Evolutionary conservation across 2,329 filamentous ascomycete species (phyloP), one percentile per base, ranked within the genome.

Genomic region (Dryadomyces quercus-mongolicae): DNA sequence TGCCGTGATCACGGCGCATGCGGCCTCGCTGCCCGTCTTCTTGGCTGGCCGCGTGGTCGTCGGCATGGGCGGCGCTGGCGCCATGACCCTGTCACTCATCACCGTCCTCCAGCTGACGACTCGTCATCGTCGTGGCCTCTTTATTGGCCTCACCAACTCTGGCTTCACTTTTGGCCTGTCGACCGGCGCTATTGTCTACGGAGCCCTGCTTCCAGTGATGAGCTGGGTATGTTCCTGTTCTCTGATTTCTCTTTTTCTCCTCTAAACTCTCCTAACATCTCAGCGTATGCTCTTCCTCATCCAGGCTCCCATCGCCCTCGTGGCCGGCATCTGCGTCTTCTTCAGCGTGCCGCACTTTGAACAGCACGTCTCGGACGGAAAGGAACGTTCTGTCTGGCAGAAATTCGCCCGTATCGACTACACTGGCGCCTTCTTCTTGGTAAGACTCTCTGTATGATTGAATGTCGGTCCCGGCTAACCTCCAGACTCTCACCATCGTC

Each of bases 131-230:
- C 75, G 88, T 55, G 89, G 88, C 0, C 59, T 93, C 20, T 86
- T 82, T 54, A 79, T 94, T 57, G 88, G 87, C 1, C 67, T 88
- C 44, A 74, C 88, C 20, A 93, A 92, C 61, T 76, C 83, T 84
- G 66, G 66, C 16, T 69, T 68, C 52, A 67, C 66, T 1, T 49
- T 67, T 9, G 65, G 66, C 12, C 55, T 68, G 25, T 64, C 65
- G 2, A 58, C 58, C 0, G 65, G 65, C 3, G 66, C 66, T 4
- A 57, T 68, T 2, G 62, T 66, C 2, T 67, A 63, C 51, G 66
- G 65, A 3, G 63, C 64, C 1, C 50, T 67, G 15, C 54, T 67
- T 4, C 61, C 64, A 1, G 65, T 67, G 2, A 74, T 82, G 20
- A 87, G 88, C 62, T 93, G 88, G 86, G 83, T 86, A 68, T 63